A percentile compares a stretch with the other conserved stretches of the same genome.
These are phyloP conservation scores for Trichophyton benhamiae DNA, from an alignment of 2,329 filamentous ascomycete genomes.

Conservation along the genomic window DNA sequence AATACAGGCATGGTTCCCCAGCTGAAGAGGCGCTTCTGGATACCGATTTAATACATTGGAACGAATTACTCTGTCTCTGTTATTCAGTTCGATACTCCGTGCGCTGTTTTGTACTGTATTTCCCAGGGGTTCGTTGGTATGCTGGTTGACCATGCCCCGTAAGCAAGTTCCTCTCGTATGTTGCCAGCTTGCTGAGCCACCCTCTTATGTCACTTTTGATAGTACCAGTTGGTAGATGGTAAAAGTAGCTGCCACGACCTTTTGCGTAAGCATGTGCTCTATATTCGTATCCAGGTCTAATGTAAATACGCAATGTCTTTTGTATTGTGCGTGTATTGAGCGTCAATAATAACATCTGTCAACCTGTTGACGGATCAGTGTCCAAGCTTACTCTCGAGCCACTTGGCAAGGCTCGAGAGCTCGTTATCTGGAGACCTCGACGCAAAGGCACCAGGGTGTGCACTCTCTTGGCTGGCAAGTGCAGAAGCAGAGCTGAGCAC, in stretches of 20 bases:
- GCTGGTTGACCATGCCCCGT: not conserved
- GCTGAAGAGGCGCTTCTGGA: not conserved
- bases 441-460: conserved; percentile 5
- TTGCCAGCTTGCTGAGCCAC: too few relatives aligned
- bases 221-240: not conserved
- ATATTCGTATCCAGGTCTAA: not conserved
- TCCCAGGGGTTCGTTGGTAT: not conserved
- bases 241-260: not conserved
- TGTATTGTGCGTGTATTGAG: not conserved
- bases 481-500: conserved; percentile 9
- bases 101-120: not conserved
- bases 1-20: not conserved
- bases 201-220: too few relatives aligned
- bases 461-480: not conserved
- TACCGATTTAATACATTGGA: not conserved
- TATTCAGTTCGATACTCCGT: not conserved
- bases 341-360: not conserved
- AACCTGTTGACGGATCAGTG: conserved; percentile 2
- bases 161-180: not conserved
- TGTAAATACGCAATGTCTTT: not conserved
- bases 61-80: not conserved
- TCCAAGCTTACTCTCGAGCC: conserved; percentile 18
- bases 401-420: conserved; percentile 11
- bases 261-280: not conserved
- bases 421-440: conserved; percentile 2